phyloP scores from a whole-genome alignment of 257 asterid genomes.

The Vinca minor region DNA sequence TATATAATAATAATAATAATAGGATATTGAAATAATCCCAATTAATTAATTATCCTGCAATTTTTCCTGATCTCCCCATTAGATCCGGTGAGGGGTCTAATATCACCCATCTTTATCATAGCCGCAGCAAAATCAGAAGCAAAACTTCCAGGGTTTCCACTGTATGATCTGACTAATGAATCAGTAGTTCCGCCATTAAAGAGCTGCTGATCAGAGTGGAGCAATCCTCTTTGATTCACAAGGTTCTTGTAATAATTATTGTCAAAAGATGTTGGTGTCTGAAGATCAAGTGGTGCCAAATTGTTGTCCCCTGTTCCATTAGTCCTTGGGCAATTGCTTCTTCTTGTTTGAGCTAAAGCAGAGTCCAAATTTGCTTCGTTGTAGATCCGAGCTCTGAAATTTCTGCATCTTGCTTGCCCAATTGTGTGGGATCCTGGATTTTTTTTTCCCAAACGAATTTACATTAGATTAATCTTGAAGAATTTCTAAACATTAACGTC shows the following conservation, averaged over 20 bases:
- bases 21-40: not conserved
- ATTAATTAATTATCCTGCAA: constrained; percentile 54
- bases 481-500: not conserved
- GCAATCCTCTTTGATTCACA: constrained; percentile 53
- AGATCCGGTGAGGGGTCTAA: constrained; percentile 64
- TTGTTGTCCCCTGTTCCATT: constrained; percentile 74
- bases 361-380: constrained; percentile 57
- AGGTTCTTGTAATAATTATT: constrained; percentile 59
- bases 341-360: constrained; percentile 43
- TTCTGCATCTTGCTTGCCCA: constrained; percentile 82
- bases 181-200: constrained; percentile 61
- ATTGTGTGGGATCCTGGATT: constrained; percentile 72
- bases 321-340: constrained; percentile 48
- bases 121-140: constrained; percentile 46
- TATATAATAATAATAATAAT: not conserved
- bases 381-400: constrained; percentile 67
- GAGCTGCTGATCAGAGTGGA: constrained; percentile 82
- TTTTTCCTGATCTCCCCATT: constrained; percentile 71
- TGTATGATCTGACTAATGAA: constrained; percentile 41
- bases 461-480: not conserved
- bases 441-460: not conserved
- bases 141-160: constrained; percentile 28
- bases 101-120: constrained; percentile 80
- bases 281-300: constrained; percentile 67
- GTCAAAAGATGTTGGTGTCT: constrained; percentile 56